Evolutionary conservation across 2,329 filamentous ascomycete genomes (phyloP).

Genomic region (Myotisia sp.): DNA sequence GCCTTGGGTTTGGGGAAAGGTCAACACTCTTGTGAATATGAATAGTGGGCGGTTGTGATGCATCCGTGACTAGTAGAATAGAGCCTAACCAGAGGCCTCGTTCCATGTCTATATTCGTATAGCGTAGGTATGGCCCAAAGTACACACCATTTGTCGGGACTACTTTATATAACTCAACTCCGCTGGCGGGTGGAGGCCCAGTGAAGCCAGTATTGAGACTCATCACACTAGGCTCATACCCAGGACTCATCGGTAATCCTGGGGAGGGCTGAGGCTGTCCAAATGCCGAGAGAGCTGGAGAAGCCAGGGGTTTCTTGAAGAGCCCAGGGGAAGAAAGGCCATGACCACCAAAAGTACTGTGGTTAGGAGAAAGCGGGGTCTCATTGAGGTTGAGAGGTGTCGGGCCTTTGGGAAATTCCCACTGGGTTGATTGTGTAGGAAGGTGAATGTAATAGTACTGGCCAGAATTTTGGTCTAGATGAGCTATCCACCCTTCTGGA

Average conservation of each 20-base stretch:
- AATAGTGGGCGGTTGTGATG: constrained; percentile 83
- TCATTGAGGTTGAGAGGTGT: constrained; percentile 76
- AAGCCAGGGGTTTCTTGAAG: constrained; percentile 15
- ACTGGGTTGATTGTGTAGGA: constrained; percentile 87
- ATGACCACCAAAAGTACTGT: constrained; percentile 48
- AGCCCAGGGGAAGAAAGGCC: constrained; percentile 20
- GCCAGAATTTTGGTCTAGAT: constrained; percentile 85
- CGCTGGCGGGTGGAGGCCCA: constrained; percentile 73
- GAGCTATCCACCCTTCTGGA: constrained; percentile 95
- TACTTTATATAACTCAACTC: constrained; percentile 88
- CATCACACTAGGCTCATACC: constrained; percentile 74
- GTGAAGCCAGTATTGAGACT: constrained; percentile 74
- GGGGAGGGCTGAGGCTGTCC: constrained; percentile 61
- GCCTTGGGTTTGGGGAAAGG: constrained; percentile 79
- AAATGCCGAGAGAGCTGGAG: constrained; percentile 23
- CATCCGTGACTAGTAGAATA: constrained; percentile 83
- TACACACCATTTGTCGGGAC: constrained; percentile 92
- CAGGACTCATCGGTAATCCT: constrained; percentile 66
- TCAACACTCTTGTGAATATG: constrained; percentile 86
- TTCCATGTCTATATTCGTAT: constrained; percentile 94
- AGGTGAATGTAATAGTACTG: constrained; percentile 99
- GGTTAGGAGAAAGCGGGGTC: constrained; percentile 67
- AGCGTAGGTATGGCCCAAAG: constrained; percentile 89
- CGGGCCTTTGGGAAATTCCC: constrained; percentile 95
- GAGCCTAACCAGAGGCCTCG: constrained; percentile 83